These are phyloP conservation scores for Nigrospora oryzae DNA, from an alignment of 2,329 filamentous ascomycete species.

Conservation along the genomic window DNA sequence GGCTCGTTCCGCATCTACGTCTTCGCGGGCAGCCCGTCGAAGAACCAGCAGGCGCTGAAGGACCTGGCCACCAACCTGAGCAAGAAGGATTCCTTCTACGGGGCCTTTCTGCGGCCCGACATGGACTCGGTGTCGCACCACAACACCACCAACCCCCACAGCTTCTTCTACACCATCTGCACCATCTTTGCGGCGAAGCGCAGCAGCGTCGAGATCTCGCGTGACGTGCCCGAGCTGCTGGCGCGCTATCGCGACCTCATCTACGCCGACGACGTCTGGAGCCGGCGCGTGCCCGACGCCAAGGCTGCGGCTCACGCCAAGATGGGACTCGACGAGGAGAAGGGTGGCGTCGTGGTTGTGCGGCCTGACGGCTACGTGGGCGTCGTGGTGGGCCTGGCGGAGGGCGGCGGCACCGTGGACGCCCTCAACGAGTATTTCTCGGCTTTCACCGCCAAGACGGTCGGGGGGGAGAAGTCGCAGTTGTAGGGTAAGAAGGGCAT, in stretches of 20 bases:
- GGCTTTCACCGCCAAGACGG: slow-evolving; percentile 57
- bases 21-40: slow-evolving; percentile 63
- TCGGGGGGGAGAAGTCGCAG: slow-evolving; percentile 30
- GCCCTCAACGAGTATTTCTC: slow-evolving; percentile 78
- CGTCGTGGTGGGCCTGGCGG: slow-evolving; percentile 62
- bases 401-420: slow-evolving; percentile 72
- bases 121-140: slow-evolving; percentile 59
- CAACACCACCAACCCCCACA: slow-evolving; percentile 80
- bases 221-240: slow-evolving; percentile 62
- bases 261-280: slow-evolving; percentile 78
- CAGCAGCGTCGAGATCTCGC: slow-evolving; percentile 61
- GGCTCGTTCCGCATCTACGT: slow-evolving; percentile 81
- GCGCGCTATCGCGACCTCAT: slow-evolving; percentile 73
- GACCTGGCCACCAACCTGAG: slow-evolving; percentile 62
- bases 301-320: slow-evolving; percentile 75
- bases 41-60: slow-evolving; percentile 52
- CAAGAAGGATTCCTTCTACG: slow-evolving; percentile 64
- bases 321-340: slow-evolving; percentile 68
- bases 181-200: slow-evolving; percentile 65
- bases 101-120: slow-evolving; percentile 54
- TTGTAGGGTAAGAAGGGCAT: slow-evolving; percentile 17
- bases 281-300: slow-evolving; percentile 60
- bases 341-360: slow-evolving; percentile 74
- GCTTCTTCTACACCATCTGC: slow-evolving; percentile 70
- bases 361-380: slow-evolving; percentile 84